Percentiles rank a stretch among this genome's conserved stretches.
These are phyloP conservation scores for Stagonosporopsis chrysanthemi DNA, from an alignment of 2,329 filamentous ascomycete species.

Conservation along the genomic window DNA sequence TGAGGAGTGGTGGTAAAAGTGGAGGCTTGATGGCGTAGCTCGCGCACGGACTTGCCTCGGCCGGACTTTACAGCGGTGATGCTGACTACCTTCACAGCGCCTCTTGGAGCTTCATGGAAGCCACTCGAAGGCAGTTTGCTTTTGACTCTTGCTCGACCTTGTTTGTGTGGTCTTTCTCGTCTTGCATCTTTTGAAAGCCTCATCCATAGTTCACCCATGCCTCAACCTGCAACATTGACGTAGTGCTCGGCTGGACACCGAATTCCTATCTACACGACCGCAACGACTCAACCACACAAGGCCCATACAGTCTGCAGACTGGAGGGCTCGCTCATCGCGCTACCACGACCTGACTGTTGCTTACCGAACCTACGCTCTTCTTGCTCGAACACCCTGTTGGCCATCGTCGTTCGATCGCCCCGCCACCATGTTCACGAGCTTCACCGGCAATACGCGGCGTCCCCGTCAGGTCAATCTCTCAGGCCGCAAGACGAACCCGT, in stretches of 20 bases:
- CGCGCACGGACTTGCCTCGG: constrained; percentile 16
- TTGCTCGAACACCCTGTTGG: neutral
- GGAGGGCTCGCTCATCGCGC: constrained; percentile 4
- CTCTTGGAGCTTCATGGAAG: constrained; percentile 27
- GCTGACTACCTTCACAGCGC: constrained; percentile 15
- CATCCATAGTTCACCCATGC: neutral
- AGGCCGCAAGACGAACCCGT: constrained; percentile 82
- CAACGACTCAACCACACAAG: neutral
- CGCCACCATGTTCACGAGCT: constrained; percentile 81
- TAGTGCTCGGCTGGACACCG: constrained; percentile 12
- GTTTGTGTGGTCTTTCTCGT: neutral
- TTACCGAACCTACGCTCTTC: too few species aligned
- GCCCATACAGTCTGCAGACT: constrained; percentile 20
- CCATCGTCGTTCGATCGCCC: constrained; percentile 1
- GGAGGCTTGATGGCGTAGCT: constrained; percentile 15
- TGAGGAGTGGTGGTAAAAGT: neutral
- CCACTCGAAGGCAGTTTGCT: constrained; percentile 22
- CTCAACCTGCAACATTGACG: constrained; percentile 9
- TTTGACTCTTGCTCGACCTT: constrained; percentile 8
- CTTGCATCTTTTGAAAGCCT: neutral
- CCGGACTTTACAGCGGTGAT: constrained; percentile 16
- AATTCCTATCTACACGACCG: constrained; percentile 8
- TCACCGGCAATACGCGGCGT: constrained; percentile 85
- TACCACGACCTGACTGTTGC: neutral
- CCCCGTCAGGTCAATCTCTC: constrained; percentile 94